A percentile compares a stretch with the other conserved stretches of the same genome.
Conservation (phyloP, 1,284 basidiomycete genomes). For the Malassezia dermatis region DNA sequence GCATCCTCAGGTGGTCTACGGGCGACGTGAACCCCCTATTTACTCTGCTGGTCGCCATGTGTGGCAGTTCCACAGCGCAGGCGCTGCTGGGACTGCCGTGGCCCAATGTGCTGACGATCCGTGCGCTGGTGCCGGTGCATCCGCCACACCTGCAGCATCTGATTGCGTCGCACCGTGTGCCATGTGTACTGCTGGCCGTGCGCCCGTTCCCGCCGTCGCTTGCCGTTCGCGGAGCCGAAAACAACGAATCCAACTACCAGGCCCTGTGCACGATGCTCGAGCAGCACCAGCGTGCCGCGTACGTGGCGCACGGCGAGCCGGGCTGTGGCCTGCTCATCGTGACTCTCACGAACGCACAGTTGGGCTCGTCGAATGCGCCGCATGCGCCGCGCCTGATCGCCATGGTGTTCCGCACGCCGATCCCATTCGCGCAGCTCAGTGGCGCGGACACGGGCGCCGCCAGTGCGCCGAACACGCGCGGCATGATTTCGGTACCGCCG, state of each 20-base stretch:
- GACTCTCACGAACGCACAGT: constrained; percentile 17
- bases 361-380: background rate
- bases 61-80: constrained; percentile 16
- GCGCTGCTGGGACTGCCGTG: constrained; percentile 8
- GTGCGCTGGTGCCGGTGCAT: background rate
- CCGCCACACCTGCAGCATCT: constrained; percentile 3
- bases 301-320: constrained; percentile 24
- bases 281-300: constrained; percentile 31
- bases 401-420: constrained; percentile 25
- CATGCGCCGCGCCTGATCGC: constrained; percentile 23
- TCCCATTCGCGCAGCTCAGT: constrained; percentile 25
- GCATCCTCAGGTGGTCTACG: constrained; percentile 30
- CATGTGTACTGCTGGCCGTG: constrained; percentile 4
- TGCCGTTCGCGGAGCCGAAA: constrained; percentile 16
- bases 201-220: background rate
- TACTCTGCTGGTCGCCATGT: constrained; percentile 25
- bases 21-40: constrained; percentile 22
- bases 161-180: constrained; percentile 2
- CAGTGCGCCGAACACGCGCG: constrained; percentile 3
- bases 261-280: constrained; percentile 27
- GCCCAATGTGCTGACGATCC: constrained; percentile 12
- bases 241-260: constrained; percentile 32
- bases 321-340: constrained; percentile 28
- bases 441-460: background rate
- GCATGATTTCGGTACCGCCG: constrained; percentile 9